These are phyloP conservation scores for Kalmanozyma brasiliensis DNA, from an alignment of 1,284 basidiomycete species.

Conservation along the genomic window DNA sequence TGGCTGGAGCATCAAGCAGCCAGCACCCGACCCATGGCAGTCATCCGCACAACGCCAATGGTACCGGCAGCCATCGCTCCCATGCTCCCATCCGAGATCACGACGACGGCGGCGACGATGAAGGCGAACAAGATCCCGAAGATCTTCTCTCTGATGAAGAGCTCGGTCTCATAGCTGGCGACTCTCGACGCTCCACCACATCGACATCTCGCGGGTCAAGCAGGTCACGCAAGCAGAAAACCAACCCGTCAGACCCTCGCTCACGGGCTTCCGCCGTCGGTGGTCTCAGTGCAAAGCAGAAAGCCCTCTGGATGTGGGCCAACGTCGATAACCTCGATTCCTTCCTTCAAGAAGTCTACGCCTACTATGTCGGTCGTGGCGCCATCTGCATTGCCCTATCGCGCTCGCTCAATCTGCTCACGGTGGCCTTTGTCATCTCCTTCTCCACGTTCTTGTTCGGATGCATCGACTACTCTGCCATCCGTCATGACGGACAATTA, in stretches of 20 bases:
- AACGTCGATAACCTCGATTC: constrained; percentile 96
- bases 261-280: constrained; percentile 37
- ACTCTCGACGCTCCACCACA: constrained; percentile 3
- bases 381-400: constrained; percentile 91
- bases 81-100: background rate
- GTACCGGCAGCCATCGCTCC: background rate
- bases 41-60: background rate
- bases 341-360: constrained; percentile 93
- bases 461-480: constrained; percentile 90
- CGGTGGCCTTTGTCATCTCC: constrained; percentile 93
- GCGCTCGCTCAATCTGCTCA: constrained; percentile 87
- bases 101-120: constrained; percentile 22
- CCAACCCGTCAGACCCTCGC: constrained; percentile 17
- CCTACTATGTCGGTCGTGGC: constrained; percentile 95
- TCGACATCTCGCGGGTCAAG: constrained; percentile 16
- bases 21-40: background rate
- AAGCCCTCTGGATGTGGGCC: constrained; percentile 96
- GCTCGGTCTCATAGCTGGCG: constrained; percentile 29
- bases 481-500: constrained; percentile 63
- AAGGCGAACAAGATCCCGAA: constrained; percentile 33
- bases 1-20: constrained; percentile 4
- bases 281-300: constrained; percentile 48
- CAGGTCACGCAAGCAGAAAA: constrained; percentile 16
- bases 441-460: constrained; percentile 96
- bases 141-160: constrained; percentile 44